Percentiles rank a stretch among this genome's conserved stretches.
Evolutionary conservation across 1,284 basidiomycete species (phyloP).

Genomic region (Sanghuangporus weigelae): DNA sequence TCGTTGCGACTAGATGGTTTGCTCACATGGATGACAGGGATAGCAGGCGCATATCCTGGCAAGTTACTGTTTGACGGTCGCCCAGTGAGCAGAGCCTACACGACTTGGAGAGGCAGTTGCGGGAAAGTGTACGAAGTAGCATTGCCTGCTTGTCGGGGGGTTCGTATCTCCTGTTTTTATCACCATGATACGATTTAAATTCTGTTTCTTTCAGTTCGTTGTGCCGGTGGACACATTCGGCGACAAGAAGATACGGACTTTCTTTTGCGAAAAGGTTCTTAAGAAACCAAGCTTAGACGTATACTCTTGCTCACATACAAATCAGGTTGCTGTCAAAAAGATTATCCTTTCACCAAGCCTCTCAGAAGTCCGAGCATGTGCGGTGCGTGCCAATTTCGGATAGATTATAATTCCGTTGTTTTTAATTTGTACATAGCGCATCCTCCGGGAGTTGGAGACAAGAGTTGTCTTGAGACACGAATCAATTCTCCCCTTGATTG

Average conservation of each 20-base stretch:
- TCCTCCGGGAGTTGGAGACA: background rate
- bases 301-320: background rate
- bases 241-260: background rate
- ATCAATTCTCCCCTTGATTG: background rate
- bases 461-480: background rate
- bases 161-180: background rate
- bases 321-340: background rate
- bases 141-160: background rate
- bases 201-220: background rate
- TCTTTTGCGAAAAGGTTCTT: background rate
- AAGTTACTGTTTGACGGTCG: background rate
- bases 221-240: background rate
- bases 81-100: background rate
- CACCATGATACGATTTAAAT: background rate
- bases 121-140: background rate
- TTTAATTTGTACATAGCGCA: background rate
- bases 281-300: background rate
- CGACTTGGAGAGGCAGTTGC: background rate
- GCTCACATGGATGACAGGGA: background rate
- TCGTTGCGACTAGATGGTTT: background rate
- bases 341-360: background rate
- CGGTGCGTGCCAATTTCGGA: background rate
- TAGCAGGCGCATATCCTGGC: background rate
- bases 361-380: background rate
- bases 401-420: background rate